Percentiles rank a stretch among this genome's conserved stretches.
These are phyloP conservation scores for Pichia exigua DNA, from an alignment of 805 yeast genomes.

Conservation along the genomic window DNA sequence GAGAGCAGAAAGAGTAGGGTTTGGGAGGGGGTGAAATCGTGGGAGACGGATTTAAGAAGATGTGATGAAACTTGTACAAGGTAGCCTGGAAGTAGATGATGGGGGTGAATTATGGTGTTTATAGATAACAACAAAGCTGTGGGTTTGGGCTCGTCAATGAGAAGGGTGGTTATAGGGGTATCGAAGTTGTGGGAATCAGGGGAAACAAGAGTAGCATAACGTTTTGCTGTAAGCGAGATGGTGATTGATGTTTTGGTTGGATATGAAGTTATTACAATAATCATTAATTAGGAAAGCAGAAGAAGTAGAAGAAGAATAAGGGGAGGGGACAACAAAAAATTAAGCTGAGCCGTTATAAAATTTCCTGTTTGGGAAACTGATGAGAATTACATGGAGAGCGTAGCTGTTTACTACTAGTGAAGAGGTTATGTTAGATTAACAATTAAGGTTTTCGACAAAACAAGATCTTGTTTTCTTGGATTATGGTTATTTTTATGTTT, in stretches of 20 bases:
- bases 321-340: neutral
- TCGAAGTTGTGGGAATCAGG: neutral
- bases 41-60: neutral
- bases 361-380: neutral
- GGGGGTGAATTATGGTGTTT: neutral
- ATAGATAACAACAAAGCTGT: neutral
- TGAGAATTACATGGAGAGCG: neutral
- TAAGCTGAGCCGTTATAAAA: neutral
- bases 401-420: too few relatives aligned
- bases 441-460: too few relatives aligned
- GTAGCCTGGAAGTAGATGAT: neutral
- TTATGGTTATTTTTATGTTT: too few relatives aligned
- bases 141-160: neutral
- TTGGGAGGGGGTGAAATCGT: neutral
- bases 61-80: neutral
- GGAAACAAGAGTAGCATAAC: neutral
- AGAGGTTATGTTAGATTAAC: too few relatives aligned
- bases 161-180: neutral
- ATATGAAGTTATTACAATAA: neutral
- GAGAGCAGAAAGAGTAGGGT: neutral
- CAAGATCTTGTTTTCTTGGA: too few relatives aligned
- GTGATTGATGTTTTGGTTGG: neutral
- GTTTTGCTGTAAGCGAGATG: neutral
- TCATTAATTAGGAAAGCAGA: neutral
- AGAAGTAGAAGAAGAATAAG: neutral